phyloP scores from a whole-genome alignment of 73 alveolate species.

The Paramecium tetraurelia region DNA sequence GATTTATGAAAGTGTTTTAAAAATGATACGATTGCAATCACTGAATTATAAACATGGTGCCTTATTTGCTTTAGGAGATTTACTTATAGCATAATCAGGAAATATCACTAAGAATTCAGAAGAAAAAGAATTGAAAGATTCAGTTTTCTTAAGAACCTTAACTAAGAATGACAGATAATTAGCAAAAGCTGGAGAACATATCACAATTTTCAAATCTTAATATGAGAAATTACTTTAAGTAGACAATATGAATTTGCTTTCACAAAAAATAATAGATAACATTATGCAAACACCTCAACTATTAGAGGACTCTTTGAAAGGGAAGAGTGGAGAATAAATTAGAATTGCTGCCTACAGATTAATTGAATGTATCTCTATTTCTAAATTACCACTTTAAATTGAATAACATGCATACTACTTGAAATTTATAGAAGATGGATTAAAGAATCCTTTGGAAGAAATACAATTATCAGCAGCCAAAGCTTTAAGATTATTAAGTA shows the following conservation, averaged over 20 bases:
- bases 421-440: not conserved
- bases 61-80: slow-evolving; percentile 89
- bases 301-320: slow-evolving; percentile 90
- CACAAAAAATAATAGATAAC: not conserved
- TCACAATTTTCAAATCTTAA: slow-evolving; percentile 69
- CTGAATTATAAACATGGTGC: slow-evolving; percentile 86
- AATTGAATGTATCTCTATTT: not conserved
- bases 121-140: slow-evolving; percentile 67
- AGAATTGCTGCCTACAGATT: not conserved
- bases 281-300: not conserved
- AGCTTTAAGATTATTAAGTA: slow-evolving; percentile 16
- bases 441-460: slow-evolving; percentile 24
- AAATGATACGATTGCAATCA: not conserved
- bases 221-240: slow-evolving; percentile 65
- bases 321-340: slow-evolving; percentile 82
- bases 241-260: slow-evolving; percentile 65
- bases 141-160: slow-evolving; percentile 75
- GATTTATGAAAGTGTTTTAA: not conserved
- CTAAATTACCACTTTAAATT: not conserved
- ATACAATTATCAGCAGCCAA: not conserved
- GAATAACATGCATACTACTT: not conserved
- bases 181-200: slow-evolving; percentile 79
- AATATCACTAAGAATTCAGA: slow-evolving; percentile 65
- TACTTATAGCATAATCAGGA: slow-evolving; percentile 89
- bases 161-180: slow-evolving; percentile 80